A percentile compares a stretch with the other conserved stretches of the same genome.
Conservation (phyloP, 345 rosid species). For the Salix suchowensis region DNA sequence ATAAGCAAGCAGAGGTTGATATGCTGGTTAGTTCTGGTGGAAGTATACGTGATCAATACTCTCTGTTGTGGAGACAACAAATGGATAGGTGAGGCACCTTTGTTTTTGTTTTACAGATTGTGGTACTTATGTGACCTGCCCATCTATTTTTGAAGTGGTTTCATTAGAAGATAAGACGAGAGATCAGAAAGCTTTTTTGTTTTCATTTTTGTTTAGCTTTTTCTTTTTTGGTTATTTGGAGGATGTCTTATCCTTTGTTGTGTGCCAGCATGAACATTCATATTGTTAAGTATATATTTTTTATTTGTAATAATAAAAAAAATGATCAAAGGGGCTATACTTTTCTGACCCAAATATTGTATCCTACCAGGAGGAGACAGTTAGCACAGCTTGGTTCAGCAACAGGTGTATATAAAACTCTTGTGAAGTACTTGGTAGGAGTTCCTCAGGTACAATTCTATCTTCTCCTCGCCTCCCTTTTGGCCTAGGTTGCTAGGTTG, state of each 20-base stretch:
- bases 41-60: slow-evolving; percentile 69
- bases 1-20: slow-evolving; percentile 93
- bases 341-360: slow-evolving; percentile 11
- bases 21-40: slow-evolving; percentile 72
- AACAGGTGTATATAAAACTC: slow-evolving; percentile 95
- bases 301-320: background rate
- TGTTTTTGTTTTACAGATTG: slow-evolving; percentile 4
- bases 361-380: slow-evolving; percentile 69
- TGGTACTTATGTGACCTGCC: background rate
- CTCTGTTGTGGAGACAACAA: slow-evolving; percentile 91
- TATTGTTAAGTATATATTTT: background rate
- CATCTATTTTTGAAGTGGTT: background rate
- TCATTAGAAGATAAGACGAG: background rate
- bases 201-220: background rate
- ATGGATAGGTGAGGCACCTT: slow-evolving; percentile 69
- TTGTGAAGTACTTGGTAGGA: slow-evolving; percentile 95
- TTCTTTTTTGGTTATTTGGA: background rate
- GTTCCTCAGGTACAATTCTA: slow-evolving; percentile 77
- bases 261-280: background rate
- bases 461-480: slow-evolving; percentile 3
- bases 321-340: slow-evolving; percentile 4
- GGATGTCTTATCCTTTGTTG: background rate
- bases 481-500: background rate
- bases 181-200: background rate
- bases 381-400: slow-evolving; percentile 97